A percentile compares a stretch with the other conserved stretches of the same genome.
Evolutionary conservation across 257 asterid species (phyloP).

Genomic region (Nyctanthes arbortristis): DNA sequence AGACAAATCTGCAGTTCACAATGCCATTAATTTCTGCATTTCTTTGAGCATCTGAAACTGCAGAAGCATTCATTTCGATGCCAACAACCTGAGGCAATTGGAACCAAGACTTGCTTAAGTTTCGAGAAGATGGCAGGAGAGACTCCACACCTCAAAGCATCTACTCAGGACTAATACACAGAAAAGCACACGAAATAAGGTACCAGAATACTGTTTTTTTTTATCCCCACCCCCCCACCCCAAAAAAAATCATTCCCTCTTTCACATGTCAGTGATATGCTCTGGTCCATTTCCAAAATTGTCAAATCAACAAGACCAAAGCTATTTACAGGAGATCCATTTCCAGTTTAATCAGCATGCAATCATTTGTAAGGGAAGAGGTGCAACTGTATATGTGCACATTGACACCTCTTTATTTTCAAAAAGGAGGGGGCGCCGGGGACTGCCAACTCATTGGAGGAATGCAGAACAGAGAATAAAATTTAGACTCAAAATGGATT

Average conservation of each 20-base stretch:
- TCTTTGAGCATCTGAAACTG: conserved; percentile 87
- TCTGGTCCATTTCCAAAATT: not conserved
- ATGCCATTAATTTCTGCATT: conserved; percentile 90
- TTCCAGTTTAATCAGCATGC: too few species aligned
- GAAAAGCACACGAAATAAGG: conserved; percentile 17
- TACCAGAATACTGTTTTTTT: conserved; percentile 6
- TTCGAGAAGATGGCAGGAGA: not conserved
- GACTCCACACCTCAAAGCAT: not conserved
- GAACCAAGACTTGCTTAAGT: conserved; percentile 20
- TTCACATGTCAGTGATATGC: conserved; percentile 9
- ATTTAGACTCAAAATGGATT: conserved; percentile 26
- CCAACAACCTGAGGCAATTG: conserved; percentile 79
- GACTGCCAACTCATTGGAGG: too few species aligned
- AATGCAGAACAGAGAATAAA: conserved; percentile 7
- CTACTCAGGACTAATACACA: not conserved
- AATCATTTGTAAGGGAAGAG: too few species aligned
- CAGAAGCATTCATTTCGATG: conserved; percentile 98
- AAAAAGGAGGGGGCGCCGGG: too few species aligned
- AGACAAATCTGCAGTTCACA: conserved; percentile 84
- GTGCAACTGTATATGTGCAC: too few species aligned
- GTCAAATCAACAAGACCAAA: not conserved
- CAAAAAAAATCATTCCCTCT: too few species aligned
- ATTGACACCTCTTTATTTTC: too few species aligned
- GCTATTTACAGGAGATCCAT: too few species aligned
- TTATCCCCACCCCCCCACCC: conserved; percentile 6